These are phyloP conservation scores for Stephanodiscus minutulus DNA, from an alignment of 108 stramenopile species.

Conservation along the genomic window DNA sequence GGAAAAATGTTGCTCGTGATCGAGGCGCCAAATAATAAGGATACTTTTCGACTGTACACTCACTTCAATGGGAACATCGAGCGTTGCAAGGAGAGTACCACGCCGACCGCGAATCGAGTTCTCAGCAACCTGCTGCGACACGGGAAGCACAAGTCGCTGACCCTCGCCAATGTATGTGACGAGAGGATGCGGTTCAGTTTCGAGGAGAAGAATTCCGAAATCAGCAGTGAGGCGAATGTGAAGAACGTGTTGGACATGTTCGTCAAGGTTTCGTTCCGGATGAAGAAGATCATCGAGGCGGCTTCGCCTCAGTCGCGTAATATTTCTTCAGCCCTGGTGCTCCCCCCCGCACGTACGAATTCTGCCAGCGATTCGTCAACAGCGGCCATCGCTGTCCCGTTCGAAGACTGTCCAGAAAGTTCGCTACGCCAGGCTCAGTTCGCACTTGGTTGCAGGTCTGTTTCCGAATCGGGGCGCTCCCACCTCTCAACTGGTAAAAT, in stretches of 20 bases:
- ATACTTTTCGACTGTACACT: slow-evolving; percentile 19
- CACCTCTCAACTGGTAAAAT: not conserved
- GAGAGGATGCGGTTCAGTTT: slow-evolving; percentile 1
- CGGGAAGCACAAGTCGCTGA: slow-evolving; percentile 24
- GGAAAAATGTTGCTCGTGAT: slow-evolving; percentile 13
- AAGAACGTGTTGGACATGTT: not conserved
- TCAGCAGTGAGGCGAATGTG: not conserved
- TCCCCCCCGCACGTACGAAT: not conserved
- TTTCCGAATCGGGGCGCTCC: not conserved
- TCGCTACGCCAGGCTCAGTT: not conserved
- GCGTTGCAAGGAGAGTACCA: not conserved
- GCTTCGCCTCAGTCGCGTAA: not conserved
- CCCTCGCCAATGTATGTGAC: not conserved
- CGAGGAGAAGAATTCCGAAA: slow-evolving; percentile 8
- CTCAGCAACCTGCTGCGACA: slow-evolving; percentile 5
- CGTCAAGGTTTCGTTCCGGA: slow-evolving; percentile 5
- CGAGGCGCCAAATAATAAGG: slow-evolving; percentile 3
- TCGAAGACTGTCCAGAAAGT: not conserved
- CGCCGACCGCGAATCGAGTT: not conserved
- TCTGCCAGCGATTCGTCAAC: not conserved
- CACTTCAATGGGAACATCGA: slow-evolving; percentile 5
- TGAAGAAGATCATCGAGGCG: slow-evolving; percentile 1
- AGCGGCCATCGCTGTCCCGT: not conserved
- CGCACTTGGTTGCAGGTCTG: not conserved
- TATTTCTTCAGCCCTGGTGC: not conserved